These are phyloP conservation scores for Podaxis sp. DNA, from an alignment of 768 basidiomycete species.

Conservation along the genomic window DNA sequence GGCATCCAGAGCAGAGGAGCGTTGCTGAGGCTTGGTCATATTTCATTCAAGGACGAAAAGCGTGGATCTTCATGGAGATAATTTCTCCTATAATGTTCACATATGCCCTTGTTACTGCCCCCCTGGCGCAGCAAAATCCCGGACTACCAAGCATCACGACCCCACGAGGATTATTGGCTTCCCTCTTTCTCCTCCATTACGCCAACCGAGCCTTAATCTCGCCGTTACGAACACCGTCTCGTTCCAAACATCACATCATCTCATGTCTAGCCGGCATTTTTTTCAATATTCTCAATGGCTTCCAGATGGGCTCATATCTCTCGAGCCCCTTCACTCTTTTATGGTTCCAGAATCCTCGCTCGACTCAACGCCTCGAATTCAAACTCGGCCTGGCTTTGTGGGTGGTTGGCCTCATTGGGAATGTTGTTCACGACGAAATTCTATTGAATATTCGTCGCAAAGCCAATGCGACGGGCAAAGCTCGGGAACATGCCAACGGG, in stretches of 20 bases:
- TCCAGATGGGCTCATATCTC: conserved; percentile 65
- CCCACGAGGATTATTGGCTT: conserved; percentile 47
- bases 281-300: conserved; percentile 76
- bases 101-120: conserved; percentile 43
- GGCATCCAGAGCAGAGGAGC: no score
- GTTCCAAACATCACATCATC: conserved; percentile 68
- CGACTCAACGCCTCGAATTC: conserved; percentile 39
- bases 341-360: conserved; percentile 31
- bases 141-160: conserved; percentile 25
- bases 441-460: conserved; percentile 77
- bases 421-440: conserved; percentile 88
- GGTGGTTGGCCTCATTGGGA: conserved; percentile 68
- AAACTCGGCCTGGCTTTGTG: conserved; percentile 64
- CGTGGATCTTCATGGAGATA: conserved; percentile 83
- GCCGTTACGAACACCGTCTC: conserved; percentile 74
- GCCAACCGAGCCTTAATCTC: conserved; percentile 77
- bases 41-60: conserved; percentile 42
- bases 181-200: conserved; percentile 73
- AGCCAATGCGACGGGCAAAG: conserved; percentile 26
- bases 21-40: not conserved
- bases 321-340: conserved; percentile 48
- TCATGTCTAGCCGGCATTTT: conserved; percentile 49
- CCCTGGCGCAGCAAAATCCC: conserved; percentile 35
- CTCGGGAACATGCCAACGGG: not conserved
- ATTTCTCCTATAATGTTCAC: conserved; percentile 54